phyloP scores from a whole-genome alignment of 2,329 filamentous ascomycete genomes.

The Cladophialophora bantiana region DNA sequence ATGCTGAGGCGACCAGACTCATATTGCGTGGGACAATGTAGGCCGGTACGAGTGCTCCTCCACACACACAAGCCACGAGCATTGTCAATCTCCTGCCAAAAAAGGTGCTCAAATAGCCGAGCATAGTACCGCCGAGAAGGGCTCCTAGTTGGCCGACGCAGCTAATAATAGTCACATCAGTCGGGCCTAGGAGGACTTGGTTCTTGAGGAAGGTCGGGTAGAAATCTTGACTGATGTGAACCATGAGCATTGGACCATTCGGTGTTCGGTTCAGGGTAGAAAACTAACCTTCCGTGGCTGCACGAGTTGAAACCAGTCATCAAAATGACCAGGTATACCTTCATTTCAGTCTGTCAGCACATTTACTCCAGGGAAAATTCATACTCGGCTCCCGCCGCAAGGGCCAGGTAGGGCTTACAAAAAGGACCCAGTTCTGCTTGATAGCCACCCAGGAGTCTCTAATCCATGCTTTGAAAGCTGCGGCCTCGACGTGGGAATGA shows the following conservation, averaged over 20 bases:
- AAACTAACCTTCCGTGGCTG: constrained; percentile 43
- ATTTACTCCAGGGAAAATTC: not conserved
- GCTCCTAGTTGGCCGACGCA: constrained; percentile 48
- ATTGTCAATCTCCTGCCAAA: constrained; percentile 49
- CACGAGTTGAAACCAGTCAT: constrained; percentile 49
- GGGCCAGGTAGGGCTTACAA: constrained; percentile 28
- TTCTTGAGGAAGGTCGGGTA: constrained; percentile 52
- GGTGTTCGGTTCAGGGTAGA: not conserved
- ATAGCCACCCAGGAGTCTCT: constrained; percentile 14
- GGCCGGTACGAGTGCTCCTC: constrained; percentile 47
- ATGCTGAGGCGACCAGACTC: constrained; percentile 45
- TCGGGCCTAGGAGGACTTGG: constrained; percentile 44
- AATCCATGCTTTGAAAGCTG: constrained; percentile 18
- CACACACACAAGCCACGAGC: constrained; percentile 45
- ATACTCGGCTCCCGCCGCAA: not conserved
- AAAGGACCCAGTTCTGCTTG: constrained; percentile 42
- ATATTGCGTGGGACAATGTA: constrained; percentile 46
- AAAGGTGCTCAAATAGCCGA: constrained; percentile 49
- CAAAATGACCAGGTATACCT: constrained; percentile 46
- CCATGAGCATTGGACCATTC: not conserved
- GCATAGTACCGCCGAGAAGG: constrained; percentile 45
- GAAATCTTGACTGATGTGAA: constrained; percentile 45
- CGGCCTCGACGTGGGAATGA: constrained; percentile 13
- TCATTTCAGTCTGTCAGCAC: constrained; percentile 1
- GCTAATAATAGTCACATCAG: constrained; percentile 46